Evolutionary conservation across 495 filamentous ascomycete genomes (phyloP), one percentile per base, ranked within the genome.

Genomic region (Penicillium soppii): DNA sequence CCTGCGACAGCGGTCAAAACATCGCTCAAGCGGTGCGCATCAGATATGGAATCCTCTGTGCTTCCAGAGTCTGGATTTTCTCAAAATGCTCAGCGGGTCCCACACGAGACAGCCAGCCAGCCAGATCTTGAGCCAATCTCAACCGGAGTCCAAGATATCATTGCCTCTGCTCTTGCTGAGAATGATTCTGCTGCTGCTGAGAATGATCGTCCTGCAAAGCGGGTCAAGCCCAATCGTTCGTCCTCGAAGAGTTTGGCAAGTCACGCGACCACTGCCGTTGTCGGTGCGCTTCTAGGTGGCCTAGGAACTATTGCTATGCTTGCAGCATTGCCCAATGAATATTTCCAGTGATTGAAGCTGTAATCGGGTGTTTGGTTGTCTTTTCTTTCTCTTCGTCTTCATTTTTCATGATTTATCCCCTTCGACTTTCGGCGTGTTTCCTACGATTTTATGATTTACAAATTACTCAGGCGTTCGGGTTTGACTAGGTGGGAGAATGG

Each of bases 251-350:
- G 39, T 19, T 29, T 76, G 33, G 64, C 59, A 25, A 71, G 56
- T 38, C 73, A 76, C 51, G 72, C 75, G 13, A 62, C 72, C 16
- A 73, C 74, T 33, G 75, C 76, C 26, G 45, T 74, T 2, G 55
- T 74, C 12, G 72, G 78, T 26, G 73, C 69, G 17, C 53, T 78
- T 17, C 61, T 78, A 32, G 78, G 78, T 43, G 69, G 75, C 40
- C 62, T 81, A 38, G 74, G 75, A 19, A 72, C 77, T 36, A 70
- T 81, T 57, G 77, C 72, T 25, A 59, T 69, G 23, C 62, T 81
- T 29, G 76, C 79, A 4, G 61, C 72, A 19, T 64, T 78, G 9
- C 74, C 74, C 16, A 55, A 66, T 3, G 68, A 72, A 35, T 76
- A 69, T 53, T 78, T 78, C 45, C 52, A 56, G 45, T 56, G 37